Conservation (phyloP, 371 early-diverging fungal genomes). For the Globomyces sp. region DNA sequence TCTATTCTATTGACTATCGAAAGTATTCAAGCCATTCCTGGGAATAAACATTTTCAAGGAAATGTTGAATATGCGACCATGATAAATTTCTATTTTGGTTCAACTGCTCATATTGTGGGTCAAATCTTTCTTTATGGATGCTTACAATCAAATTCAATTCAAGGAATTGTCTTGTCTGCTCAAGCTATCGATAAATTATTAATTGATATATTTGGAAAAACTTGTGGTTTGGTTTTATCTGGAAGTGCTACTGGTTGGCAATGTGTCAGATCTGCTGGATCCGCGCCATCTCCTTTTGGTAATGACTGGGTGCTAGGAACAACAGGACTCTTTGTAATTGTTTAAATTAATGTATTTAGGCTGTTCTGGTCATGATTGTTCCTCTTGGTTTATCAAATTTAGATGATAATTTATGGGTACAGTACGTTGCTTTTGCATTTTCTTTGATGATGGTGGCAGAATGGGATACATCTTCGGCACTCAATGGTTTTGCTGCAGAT, state of each 20-base stretch:
- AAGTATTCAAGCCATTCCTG: slow-evolving; percentile 72
- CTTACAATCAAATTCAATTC: slow-evolving; percentile 40
- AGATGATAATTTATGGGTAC: slow-evolving; percentile 44
- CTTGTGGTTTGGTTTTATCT: slow-evolving; percentile 39
- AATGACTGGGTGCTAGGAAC: slow-evolving; percentile 39
- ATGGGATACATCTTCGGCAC: slow-evolving; percentile 38
- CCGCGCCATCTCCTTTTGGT: slow-evolving; percentile 35
- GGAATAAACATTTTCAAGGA: slow-evolving; percentile 66
- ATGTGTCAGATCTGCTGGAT: slow-evolving; percentile 24
- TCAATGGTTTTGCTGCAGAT: slow-evolving; percentile 29
- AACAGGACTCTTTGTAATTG: slow-evolving; percentile 35
- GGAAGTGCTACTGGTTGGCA: slow-evolving; percentile 23
- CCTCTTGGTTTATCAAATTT: slow-evolving; percentile 46
- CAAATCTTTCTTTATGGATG: slow-evolving; percentile 50
- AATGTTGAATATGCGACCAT: slow-evolving; percentile 55
- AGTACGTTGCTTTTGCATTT: slow-evolving; percentile 42
- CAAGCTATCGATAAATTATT: slow-evolving; percentile 49
- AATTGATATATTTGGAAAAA: slow-evolving; percentile 42
- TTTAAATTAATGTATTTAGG: too few species aligned
- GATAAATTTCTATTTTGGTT: slow-evolving; percentile 56
- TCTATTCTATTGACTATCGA: slow-evolving; percentile 69
- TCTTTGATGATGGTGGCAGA: slow-evolving; percentile 39
- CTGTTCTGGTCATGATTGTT: slow-evolving; percentile 25
- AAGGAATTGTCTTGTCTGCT: slow-evolving; percentile 40
- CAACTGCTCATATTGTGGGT: slow-evolving; percentile 33